A percentile compares a stretch with the other conserved stretches of the same genome.
phyloP scores from a whole-genome alignment of 768 basidiomycete genomes.

The Mycena polygramma region DNA sequence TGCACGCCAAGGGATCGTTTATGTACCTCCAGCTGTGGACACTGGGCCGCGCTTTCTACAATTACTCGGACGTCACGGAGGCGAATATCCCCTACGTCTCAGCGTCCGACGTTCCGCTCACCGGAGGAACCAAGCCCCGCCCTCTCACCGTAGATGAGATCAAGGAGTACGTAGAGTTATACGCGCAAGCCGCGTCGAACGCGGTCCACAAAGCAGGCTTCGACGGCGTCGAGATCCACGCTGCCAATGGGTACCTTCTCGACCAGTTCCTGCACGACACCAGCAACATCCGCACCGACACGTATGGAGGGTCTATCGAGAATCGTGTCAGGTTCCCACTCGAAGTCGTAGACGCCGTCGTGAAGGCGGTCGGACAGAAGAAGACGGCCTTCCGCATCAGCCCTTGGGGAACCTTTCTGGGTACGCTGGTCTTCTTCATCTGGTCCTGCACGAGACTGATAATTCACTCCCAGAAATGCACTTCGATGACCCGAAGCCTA shows the following conservation, averaged over 20 bases:
- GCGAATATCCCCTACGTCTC: neutral
- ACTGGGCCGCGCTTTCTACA: slow-evolving; percentile 51
- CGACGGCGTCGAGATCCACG: neutral
- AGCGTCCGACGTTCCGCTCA: neutral
- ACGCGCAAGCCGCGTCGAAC: neutral
- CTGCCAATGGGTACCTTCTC: neutral
- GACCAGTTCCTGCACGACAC: neutral
- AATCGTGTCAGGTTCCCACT: neutral
- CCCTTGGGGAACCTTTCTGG: neutral
- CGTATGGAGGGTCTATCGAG: neutral
- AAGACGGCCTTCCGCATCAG: neutral
- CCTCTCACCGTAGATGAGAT: neutral
- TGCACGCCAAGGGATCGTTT: slow-evolving; percentile 44
- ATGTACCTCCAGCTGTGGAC: slow-evolving; percentile 67
- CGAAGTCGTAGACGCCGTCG: neutral
- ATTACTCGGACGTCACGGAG: neutral
- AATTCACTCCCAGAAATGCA: neutral
- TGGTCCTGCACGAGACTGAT: neutral
- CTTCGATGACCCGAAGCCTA: neutral
- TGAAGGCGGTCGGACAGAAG: neutral
- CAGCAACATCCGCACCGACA: neutral
- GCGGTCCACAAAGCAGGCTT: neutral
- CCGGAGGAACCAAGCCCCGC: neutral
- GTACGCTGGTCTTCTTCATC: neutral
- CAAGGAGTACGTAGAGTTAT: neutral